Evolutionary conservation across 148 eudicot genomes (phyloP).

Genomic region (Cornus florida): DNA sequence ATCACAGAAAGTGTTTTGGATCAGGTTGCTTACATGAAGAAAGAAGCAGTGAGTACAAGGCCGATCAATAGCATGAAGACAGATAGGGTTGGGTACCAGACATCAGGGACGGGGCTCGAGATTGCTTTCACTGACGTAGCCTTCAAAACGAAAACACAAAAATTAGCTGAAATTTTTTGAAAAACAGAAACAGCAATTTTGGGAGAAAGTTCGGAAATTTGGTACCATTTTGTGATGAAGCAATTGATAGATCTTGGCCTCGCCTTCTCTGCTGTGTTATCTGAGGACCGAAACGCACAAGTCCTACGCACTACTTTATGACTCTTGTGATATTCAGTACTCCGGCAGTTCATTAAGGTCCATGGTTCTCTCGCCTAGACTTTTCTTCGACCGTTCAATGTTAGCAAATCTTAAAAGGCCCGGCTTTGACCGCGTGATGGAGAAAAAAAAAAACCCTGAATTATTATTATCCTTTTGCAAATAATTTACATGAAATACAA

Average conservation of each 20-base stretch:
- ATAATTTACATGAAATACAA: no score
- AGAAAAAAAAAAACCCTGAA: no score
- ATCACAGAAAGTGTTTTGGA: no score
- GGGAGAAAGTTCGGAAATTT: background rate
- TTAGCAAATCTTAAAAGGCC: no score
- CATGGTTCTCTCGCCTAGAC: background rate
- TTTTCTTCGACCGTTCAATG: background rate
- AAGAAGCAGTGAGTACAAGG: conserved; percentile 74
- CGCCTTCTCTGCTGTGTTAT: background rate
- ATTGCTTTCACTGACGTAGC: conserved; percentile 66
- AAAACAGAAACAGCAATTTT: background rate
- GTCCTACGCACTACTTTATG: background rate
- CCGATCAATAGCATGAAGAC: conserved; percentile 72
- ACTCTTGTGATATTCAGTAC: background rate
- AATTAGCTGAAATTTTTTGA: background rate
- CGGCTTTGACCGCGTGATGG: no score
- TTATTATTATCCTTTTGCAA: no score
- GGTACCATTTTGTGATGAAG: conserved; percentile 16
- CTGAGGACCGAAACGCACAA: background rate
- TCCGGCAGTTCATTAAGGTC: background rate
- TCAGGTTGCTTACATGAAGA: conserved; percentile 71
- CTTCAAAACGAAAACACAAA: conserved; percentile 23
- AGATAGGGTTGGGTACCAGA: conserved; percentile 75
- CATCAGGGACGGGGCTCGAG: conserved; percentile 70
- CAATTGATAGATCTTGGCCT: conserved; percentile 9